Percentiles rank a stretch among this genome's conserved stretches.
Evolutionary conservation across 345 rosid species (phyloP).

Genomic region (Hibiscus mutabilis): DNA sequence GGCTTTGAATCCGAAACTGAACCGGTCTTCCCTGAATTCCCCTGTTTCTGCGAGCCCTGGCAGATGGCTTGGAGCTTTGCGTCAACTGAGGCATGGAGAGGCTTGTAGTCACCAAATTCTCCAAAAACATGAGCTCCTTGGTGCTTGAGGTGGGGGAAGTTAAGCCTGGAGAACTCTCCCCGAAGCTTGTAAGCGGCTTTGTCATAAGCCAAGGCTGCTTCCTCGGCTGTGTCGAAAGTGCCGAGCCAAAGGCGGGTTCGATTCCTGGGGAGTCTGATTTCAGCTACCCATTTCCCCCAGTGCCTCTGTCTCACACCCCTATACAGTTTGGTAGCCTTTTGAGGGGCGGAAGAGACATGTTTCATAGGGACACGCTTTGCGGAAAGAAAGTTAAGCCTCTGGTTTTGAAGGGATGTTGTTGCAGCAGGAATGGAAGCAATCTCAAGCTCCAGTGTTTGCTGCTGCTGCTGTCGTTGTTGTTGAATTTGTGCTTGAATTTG

Average conservation of each 20-base stretch:
- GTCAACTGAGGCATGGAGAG: conserved; percentile 81
- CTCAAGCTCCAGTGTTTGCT: conserved; percentile 19
- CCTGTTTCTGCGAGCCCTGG: conserved; percentile 52
- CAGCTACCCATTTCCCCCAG: conserved; percentile 98
- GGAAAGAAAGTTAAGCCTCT: conserved; percentile 23
- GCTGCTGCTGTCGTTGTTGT: conserved; percentile 29
- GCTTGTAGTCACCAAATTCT: conserved; percentile 46
- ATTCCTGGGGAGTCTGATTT: conserved; percentile 89
- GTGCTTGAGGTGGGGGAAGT: conserved; percentile 62
- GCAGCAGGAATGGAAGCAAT: conserved; percentile 11
- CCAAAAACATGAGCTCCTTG: conserved; percentile 34
- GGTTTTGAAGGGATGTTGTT: conserved; percentile 16
- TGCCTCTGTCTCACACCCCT: conserved; percentile 93
- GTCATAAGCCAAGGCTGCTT: conserved; percentile 90
- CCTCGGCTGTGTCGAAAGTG: conserved; percentile 89
- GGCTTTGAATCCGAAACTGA: conserved; percentile 22
- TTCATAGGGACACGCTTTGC: conserved; percentile 67
- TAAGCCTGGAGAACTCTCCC: conserved; percentile 77
- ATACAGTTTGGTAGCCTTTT: conserved; percentile 59
- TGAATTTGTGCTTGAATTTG: conserved; percentile 59
- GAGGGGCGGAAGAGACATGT: conserved; percentile 17
- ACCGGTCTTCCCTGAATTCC: conserved; percentile 29
- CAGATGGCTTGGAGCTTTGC: conserved; percentile 85
- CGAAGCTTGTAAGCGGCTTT: conserved; percentile 77
- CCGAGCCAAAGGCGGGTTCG: conserved; percentile 94